Percentiles rank a stretch among this genome's conserved stretches.
Evolutionary conservation across 306 rosid species (phyloP).

Genomic region (Crataegus laevigata): DNA sequence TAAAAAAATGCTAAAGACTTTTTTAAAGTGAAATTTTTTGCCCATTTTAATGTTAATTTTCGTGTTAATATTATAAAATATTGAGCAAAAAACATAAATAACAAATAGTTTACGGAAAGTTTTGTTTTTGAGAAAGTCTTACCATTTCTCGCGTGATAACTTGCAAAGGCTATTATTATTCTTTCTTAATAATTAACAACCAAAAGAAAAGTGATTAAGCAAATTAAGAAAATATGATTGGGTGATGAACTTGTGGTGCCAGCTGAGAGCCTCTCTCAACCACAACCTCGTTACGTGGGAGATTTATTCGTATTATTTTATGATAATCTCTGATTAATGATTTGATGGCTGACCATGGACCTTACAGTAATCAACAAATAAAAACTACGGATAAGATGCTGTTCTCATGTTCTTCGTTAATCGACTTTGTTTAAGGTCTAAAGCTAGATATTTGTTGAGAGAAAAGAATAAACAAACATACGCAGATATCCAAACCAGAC

Average conservation of each 20-base stretch:
- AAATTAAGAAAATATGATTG: constrained; percentile 12
- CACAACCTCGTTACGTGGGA: constrained; percentile 42
- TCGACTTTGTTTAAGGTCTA: background rate
- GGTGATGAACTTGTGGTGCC: constrained; percentile 20
- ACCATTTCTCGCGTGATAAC: too few relatives aligned
- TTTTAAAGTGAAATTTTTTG: too few relatives aligned
- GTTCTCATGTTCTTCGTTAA: background rate
- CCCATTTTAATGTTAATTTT: too few relatives aligned
- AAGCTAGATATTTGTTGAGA: constrained; percentile 12
- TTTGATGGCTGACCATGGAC: constrained; percentile 26
- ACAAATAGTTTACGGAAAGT: too few relatives aligned
- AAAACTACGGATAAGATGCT: background rate
- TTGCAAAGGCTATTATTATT: too few relatives aligned
- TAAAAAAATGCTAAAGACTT: background rate
- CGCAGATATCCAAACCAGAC: background rate
- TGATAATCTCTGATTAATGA: constrained; percentile 2
- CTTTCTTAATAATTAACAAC: background rate
- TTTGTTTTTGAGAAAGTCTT: rapidly evolving
- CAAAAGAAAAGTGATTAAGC: background rate
- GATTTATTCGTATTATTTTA: background rate
- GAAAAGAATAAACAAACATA: background rate
- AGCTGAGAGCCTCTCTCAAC: constrained; percentile 35
- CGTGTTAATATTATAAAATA: too few relatives aligned
- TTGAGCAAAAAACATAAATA: too few relatives aligned
- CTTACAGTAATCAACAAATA: background rate